phyloP scores from a whole-genome alignment of 2,329 filamentous ascomycete genomes.

The Microascus cirrosus region DNA sequence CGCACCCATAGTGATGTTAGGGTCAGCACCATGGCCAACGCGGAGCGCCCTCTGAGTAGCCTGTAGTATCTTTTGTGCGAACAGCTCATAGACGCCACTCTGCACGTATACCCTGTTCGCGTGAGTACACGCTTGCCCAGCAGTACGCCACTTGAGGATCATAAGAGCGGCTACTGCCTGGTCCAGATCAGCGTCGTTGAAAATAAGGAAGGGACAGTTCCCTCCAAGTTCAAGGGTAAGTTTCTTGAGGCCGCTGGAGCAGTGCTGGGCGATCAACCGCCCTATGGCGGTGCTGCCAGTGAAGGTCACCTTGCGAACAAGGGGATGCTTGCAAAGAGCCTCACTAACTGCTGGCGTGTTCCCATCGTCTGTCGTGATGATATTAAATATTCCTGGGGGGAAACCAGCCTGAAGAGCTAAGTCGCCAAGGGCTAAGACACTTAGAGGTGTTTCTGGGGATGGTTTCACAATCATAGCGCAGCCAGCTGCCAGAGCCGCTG shows the following conservation, averaged over 20 bases:
- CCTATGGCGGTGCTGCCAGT: slow-evolving; percentile 56
- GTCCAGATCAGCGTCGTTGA: slow-evolving; percentile 60
- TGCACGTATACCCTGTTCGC: slow-evolving; percentile 79
- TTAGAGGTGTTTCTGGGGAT: slow-evolving; percentile 40
- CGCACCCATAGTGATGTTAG: slow-evolving; percentile 20
- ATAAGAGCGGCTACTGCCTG: slow-evolving; percentile 66
- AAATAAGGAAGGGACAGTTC: slow-evolving; percentile 55
- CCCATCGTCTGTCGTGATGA: neutral
- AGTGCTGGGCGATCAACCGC: slow-evolving; percentile 46
- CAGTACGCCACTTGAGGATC: slow-evolving; percentile 68
- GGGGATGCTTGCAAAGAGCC: slow-evolving; percentile 13
- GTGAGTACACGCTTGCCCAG: slow-evolving; percentile 91
- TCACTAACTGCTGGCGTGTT: slow-evolving; percentile 6
- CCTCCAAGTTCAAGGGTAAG: slow-evolving; percentile 59
- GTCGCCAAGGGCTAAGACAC: slow-evolving; percentile 47
- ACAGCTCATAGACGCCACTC: slow-evolving; percentile 65
- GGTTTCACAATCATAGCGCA: slow-evolving; percentile 70
- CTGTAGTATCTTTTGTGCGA: slow-evolving; percentile 28
- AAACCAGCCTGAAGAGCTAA: slow-evolving; percentile 54
- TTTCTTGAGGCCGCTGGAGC: slow-evolving; percentile 55
- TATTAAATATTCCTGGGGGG: slow-evolving; percentile 49
- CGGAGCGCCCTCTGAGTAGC: slow-evolving; percentile 11
- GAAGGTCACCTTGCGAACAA: slow-evolving; percentile 50
- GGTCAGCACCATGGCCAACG: slow-evolving; percentile 39
- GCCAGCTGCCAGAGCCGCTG: slow-evolving; percentile 54